These are phyloP conservation scores for Macrolepiota fuliginosa DNA, from an alignment of 768 basidiomycete genomes.

Conservation along the genomic window DNA sequence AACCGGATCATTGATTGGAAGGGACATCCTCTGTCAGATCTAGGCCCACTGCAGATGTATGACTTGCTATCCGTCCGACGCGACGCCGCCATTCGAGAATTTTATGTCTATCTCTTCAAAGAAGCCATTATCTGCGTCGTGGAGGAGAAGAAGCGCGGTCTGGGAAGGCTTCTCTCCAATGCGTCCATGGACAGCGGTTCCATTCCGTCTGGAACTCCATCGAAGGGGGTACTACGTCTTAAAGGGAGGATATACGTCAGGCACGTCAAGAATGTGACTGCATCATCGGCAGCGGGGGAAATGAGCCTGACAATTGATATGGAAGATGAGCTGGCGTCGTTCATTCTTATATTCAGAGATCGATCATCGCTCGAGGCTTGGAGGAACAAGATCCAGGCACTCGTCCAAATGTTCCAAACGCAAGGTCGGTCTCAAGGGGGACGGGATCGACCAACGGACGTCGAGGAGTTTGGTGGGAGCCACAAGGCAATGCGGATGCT, in stretches of 20 bases:
- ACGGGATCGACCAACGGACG: constrained; percentile 41
- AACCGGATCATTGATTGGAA: constrained; percentile 96
- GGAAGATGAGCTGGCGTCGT: constrained; percentile 95
- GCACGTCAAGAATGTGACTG: constrained; percentile 88
- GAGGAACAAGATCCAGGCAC: constrained; percentile 77
- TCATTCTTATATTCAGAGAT: constrained; percentile 95
- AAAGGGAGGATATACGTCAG: constrained; percentile 96
- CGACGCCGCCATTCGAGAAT: constrained; percentile 87
- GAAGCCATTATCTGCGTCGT: constrained; percentile 98
- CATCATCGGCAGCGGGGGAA: constrained; percentile 75
- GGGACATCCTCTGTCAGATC: constrained; percentile 84
- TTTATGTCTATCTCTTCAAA: constrained; percentile 95
- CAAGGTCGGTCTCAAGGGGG: constrained; percentile 38
- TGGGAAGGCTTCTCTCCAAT: constrained; percentile 70
- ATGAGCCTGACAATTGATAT: constrained; percentile 96
- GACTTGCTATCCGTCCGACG: constrained; percentile 88
- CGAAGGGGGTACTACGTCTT: constrained; percentile 77
- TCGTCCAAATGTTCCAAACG: constrained; percentile 71
- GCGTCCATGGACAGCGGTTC: constrained; percentile 56
- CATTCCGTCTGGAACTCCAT: constrained; percentile 33
- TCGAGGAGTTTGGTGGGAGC: constrained; percentile 79
- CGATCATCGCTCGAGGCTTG: constrained; percentile 86
- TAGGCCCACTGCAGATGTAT: constrained; percentile 89
- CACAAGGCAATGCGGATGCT: constrained; percentile 77
- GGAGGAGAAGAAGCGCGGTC: constrained; percentile 87